These are phyloP conservation scores for Mortierella polycephala DNA, from an alignment of 371 early-diverging fungal species.

Conservation along the genomic window DNA sequence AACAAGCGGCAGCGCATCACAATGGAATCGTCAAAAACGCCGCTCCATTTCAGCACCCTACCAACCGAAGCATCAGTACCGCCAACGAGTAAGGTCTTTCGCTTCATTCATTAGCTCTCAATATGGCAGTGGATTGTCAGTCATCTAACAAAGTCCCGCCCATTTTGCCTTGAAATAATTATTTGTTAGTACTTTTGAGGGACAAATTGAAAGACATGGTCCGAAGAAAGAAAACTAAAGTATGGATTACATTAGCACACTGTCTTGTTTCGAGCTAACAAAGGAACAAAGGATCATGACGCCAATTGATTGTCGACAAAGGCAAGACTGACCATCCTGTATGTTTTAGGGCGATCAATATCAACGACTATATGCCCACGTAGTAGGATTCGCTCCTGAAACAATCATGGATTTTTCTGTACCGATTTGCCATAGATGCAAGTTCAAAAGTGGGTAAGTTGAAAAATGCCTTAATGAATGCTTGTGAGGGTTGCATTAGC, in stretches of 20 bases:
- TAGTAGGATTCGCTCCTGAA: constrained; percentile 14
- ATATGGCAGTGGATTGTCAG: background rate
- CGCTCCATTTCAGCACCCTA: too few species aligned
- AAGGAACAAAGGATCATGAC: background rate
- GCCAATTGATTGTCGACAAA: too few species aligned
- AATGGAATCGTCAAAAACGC: background rate
- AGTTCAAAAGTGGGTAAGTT: constrained; percentile 13
- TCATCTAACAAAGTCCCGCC: background rate
- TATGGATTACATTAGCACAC: too few species aligned
- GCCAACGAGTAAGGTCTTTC: background rate
- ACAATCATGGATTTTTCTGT: constrained; percentile 17
- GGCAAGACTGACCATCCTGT: too few species aligned
- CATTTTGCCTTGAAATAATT: background rate
- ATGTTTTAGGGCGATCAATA: constrained; percentile 4
- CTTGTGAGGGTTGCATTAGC: too few species aligned
- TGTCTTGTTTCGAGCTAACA: background rate
- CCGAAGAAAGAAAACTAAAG: background rate
- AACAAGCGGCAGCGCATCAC: background rate
- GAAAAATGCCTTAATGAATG: background rate
- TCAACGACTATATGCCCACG: constrained; percentile 5
- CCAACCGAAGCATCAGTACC: background rate
- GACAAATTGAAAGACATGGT: background rate
- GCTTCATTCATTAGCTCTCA: too few species aligned
- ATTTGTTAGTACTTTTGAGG: background rate
- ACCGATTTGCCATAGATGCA: constrained; percentile 4